These are phyloP conservation scores for Dendrobium chrysotoxum DNA, from an alignment of 106 monocot species.

Conservation along the genomic window DNA sequence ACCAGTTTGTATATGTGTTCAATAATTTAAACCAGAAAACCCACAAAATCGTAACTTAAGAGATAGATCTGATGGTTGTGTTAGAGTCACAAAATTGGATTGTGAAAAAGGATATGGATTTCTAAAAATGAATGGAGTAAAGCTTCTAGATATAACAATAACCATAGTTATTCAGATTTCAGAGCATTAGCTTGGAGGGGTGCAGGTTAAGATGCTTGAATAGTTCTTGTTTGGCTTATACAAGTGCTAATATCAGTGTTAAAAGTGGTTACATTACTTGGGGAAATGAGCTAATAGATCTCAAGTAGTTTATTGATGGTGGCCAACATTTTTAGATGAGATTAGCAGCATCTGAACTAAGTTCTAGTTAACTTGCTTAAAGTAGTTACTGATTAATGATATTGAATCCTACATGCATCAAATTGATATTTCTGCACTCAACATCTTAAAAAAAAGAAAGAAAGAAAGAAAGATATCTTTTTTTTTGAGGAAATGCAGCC, in stretches of 20 bases:
- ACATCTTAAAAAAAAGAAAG: neutral
- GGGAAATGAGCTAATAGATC: too few relatives aligned
- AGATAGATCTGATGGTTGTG: slow-evolving; percentile 36
- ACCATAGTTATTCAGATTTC: neutral
- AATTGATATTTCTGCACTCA: neutral
- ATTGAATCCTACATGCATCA: neutral
- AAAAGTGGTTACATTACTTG: neutral
- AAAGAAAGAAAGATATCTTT: too few relatives aligned
- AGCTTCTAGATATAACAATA: slow-evolving; percentile 23
- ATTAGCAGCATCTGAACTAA: neutral
- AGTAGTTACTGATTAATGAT: too few relatives aligned
- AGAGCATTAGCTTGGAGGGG: neutral
- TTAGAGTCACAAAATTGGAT: slow-evolving; percentile 25
- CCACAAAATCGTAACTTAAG: slow-evolving; percentile 20
- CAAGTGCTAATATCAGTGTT: neutral
- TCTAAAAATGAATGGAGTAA: slow-evolving; percentile 8
- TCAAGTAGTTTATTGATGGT: too few relatives aligned
- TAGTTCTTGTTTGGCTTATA: slow-evolving; percentile 13
- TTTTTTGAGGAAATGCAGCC: too few relatives aligned
- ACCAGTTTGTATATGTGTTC: slow-evolving; percentile 37
- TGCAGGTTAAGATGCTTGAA: neutral
- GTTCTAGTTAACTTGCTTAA: too few relatives aligned
- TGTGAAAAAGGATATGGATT: slow-evolving; percentile 31
- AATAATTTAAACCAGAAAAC: slow-evolving; percentile 30
- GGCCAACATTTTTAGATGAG: too few relatives aligned